phyloP scores from a whole-genome alignment of 2,329 filamentous ascomycete genomes.

The Colletotrichum aenigma region DNA sequence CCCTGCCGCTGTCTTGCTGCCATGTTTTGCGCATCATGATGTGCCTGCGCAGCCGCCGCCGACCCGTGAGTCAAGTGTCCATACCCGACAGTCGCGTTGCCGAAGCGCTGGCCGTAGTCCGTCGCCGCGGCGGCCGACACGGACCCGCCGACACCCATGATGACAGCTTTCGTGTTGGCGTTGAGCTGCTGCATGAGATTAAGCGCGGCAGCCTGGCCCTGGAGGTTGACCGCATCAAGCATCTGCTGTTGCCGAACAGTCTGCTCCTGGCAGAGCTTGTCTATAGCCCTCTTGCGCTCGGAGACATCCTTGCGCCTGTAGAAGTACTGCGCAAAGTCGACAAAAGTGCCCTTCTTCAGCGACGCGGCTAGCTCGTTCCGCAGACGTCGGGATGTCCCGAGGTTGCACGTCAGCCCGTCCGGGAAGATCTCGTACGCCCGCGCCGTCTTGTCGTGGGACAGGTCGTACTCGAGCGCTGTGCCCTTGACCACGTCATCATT shows the following conservation, averaged over 20 bases:
- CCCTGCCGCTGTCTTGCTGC: not conserved
- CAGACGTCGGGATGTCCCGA: not conserved
- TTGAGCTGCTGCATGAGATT: not conserved
- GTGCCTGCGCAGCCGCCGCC: not conserved
- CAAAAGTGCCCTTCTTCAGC: not conserved
- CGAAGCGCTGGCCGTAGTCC: not conserved
- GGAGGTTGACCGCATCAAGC: not conserved
- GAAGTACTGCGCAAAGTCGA: not conserved
- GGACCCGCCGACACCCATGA: not conserved
- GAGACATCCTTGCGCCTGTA: not conserved
- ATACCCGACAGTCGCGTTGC: not conserved
- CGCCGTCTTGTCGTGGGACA: not conserved
- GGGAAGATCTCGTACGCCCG: not conserved
- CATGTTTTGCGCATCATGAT: not conserved
- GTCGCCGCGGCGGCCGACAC: not conserved
- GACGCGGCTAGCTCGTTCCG: not conserved
- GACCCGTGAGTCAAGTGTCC: not conserved
- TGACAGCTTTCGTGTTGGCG: not conserved
- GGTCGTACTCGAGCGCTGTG: not conserved
- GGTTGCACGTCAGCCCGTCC: not conserved
- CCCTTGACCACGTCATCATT: not conserved
- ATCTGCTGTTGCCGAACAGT: not conserved
- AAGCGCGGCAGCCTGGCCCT: not conserved
- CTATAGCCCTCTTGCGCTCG: not conserved
- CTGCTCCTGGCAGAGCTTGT: not conserved